Evolutionary conservation across 1,139 yeast species (phyloP).

Genomic region (Zygosaccharomyces sapae): DNA sequence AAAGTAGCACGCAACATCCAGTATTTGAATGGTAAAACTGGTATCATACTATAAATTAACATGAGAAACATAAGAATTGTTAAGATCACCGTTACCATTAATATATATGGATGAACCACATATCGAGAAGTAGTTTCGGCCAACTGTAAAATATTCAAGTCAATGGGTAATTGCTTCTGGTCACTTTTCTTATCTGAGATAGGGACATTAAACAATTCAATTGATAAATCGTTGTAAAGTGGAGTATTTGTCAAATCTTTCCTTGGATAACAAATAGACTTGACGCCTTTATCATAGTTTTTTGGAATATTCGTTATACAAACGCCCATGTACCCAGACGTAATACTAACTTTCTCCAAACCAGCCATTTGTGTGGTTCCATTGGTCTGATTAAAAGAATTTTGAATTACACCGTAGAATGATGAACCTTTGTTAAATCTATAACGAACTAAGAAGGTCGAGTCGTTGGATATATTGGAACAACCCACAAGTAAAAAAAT

Average conservation of each 20-base stretch:
- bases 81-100: conserved; percentile 48
- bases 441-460: conserved; percentile 30
- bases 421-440: conserved; percentile 29
- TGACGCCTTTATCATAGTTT: conserved; percentile 12
- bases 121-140: conserved; percentile 33
- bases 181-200: conserved; percentile 15
- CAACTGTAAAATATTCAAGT: conserved; percentile 30
- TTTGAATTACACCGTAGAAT: conserved; percentile 26
- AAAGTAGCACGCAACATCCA: conserved; percentile 38
- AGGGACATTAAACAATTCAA: conserved; percentile 26
- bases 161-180: conserved; percentile 9
- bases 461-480: conserved; percentile 24
- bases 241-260: conserved; percentile 23
- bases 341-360: conserved; percentile 27
- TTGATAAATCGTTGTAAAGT: conserved; percentile 27
- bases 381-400: conserved; percentile 22
- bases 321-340: conserved; percentile 34
- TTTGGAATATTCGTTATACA: conserved; percentile 33
- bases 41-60: conserved; percentile 45
- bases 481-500: conserved; percentile 34
- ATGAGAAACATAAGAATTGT: conserved; percentile 42
- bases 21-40: conserved; percentile 45
- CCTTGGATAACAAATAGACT: conserved; percentile 29
- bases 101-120: conserved; percentile 52
- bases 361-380: conserved; percentile 19